Evolutionary conservation across 176 grass and related monocot species (phyloP), one percentile per base, ranked within the genome.

Genomic region (Secale cereale): DNA sequence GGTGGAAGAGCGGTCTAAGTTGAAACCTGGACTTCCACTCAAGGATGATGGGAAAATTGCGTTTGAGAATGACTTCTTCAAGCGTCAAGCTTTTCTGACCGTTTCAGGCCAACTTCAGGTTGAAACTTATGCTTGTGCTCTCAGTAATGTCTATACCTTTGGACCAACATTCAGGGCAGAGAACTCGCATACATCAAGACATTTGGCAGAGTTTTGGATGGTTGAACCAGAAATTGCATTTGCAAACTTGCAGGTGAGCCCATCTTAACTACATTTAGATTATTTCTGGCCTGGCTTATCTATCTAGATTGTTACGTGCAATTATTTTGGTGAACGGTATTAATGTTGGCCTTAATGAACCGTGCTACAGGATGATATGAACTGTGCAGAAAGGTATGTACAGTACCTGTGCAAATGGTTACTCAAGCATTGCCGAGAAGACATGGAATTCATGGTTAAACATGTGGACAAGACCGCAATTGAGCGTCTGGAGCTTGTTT

Each of bases 181-280:
- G 68, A 91, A 98, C 80, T 94, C 95, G 3, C 95, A 98, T 65
- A 98, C 95, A 1, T 92, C 95, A 40, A 91, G 95, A 4, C 95
- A 98, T 86, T 88, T 98, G 65, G 89, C 93, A 31, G 95, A 98
- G 62, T 98, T 98, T 92, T 98, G 95, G 95, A 98, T 98, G 95
- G 95, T 98, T 88, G 95, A 98, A 83, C 95, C 95, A 35, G 95
- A 98, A 85, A 88, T 98, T 32, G 95, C 95, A 82, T 98, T 95
- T 87, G 95, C 95, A 77, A 98, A 94, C 79, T 81, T 98, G 77
- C 88, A 95, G 93, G 95, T 98, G 86, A 74, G 59, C 19, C 32
- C 39, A 41, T 32, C 23, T 48, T 78, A 31, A 46, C 32, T 59
- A 54, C 63, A 62, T 25, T 60, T 28, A 16, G 1, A 6, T 32